Evolutionary conservation across 495 filamentous ascomycete genomes (phyloP), one percentile per base, ranked within the genome.

Genomic region (Massariosphaeria phaeospora): DNA sequence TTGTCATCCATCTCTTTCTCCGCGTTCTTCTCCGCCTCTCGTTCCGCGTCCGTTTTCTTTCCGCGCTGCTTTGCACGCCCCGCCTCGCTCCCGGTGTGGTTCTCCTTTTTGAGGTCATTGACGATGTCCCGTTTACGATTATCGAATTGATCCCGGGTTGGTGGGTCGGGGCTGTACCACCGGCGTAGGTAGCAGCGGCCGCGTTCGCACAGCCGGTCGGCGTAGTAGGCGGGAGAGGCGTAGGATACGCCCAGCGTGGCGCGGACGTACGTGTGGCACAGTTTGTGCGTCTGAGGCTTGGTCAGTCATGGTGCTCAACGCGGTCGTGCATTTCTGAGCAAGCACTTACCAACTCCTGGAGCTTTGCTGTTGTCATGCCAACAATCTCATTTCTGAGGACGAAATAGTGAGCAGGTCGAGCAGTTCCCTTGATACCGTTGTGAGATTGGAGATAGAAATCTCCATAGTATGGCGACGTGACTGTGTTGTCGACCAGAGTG

Each of bases 141-240:
- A 13, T 7, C 15, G 40, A 53, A 53, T 11, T 12, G 56, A 17
- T 47, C 23, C 21, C 48, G 48, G 8, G n/a, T n/a, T n/a, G n/a
- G n/a, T n/a, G n/a, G n/a, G n/a, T n/a, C n/a, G n/a, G n/a, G n/a
- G n/a, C n/a, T n/a, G n/a, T n/a, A n/a, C n/a, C n/a, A n/a, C n/a
- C n/a, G n/a, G n/a, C n/a, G n/a, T n/a, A 69, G 51, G 47, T 68
- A 69, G 11, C 12, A 17, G n/a, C 66, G 57, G 2, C 59, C 68
- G 13, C 66, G 62, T 33, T 67, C 66, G 57, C 68, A 70, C 11
- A 68, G 60, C 8, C 58, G 50, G 47, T 69, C 66, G 29, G 67
- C 63, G 56, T 65, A 65, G 61, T 66, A 68, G 11, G 67, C 66
- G 1, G 66, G 67, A 2, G 53, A 23, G 23, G 45, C 54, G 54